Conservation (phyloP, 192 early-diverging fungal species). For the Rhizophagus clarus region DNA sequence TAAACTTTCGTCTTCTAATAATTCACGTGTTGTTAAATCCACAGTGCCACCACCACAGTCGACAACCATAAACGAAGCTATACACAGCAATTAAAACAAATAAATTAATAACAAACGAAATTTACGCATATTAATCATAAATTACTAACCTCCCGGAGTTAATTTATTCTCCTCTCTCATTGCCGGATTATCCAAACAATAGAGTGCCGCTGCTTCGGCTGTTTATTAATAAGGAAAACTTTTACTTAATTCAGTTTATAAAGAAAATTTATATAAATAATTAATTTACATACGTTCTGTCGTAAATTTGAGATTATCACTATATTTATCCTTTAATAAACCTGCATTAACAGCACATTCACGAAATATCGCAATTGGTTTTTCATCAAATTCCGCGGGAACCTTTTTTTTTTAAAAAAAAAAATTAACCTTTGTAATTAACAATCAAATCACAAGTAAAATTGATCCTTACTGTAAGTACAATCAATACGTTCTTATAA, state of each 20-base stretch:
- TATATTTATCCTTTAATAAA: not conserved
- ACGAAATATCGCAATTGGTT: not conserved
- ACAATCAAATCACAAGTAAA: no score
- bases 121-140: not conserved
- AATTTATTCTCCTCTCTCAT: not conserved
- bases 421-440: not conserved
- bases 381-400: not conserved
- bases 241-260: not conserved
- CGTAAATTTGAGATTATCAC: not conserved
- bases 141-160: not conserved
- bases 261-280: not conserved
- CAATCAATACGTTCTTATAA: not conserved
- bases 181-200: slow-evolving; percentile 4
- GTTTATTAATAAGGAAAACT: not conserved
- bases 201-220: slow-evolving; percentile 31
- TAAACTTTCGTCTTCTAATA: slow-evolving; percentile 37
- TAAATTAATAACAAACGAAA: no score
- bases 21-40: slow-evolving; percentile 49
- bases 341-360: not conserved
- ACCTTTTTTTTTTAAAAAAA: not conserved
- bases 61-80: slow-evolving; percentile 54
- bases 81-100: not conserved
- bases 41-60: slow-evolving; percentile 65
- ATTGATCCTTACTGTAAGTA: not conserved
- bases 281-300: not conserved